A percentile compares a stretch with the other conserved stretches of the same genome.
phyloP scores from a whole-genome alignment of 306 rosid genomes.

The Senna tora region DNA sequence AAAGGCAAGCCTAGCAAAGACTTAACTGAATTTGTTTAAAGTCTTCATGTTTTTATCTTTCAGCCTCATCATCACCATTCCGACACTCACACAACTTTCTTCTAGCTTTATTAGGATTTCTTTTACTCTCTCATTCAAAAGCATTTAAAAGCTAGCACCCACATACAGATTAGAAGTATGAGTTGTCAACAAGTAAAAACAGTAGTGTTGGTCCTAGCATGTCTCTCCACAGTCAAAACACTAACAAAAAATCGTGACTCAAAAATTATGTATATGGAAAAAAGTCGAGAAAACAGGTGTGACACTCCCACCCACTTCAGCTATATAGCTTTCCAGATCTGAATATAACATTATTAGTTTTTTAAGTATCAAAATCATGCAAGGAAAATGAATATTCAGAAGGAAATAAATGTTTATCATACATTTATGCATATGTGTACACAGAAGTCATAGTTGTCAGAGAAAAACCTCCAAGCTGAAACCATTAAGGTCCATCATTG shows the following conservation, averaged over 20 bases:
- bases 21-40: slow-evolving; percentile 34
- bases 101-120: no score
- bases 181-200: neutral
- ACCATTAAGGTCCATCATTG: neutral
- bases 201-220: neutral
- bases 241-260: neutral
- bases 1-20: slow-evolving; percentile 21
- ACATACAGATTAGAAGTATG: neutral
- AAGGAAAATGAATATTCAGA: neutral
- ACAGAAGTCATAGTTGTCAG: neutral
- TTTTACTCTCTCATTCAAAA: no score
- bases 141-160: no score
- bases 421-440: neutral
- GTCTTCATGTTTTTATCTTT: slow-evolving; percentile 5
- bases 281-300: neutral
- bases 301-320: neutral
- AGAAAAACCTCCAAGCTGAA: neutral
- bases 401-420: neutral
- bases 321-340: neutral
- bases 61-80: no score
- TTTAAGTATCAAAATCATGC: neutral
- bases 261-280: no score
- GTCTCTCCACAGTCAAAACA: neutral
- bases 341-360: neutral
- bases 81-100: no score